Base-by-base conservation (phyloP, 345 rosid genomes). In the Hibiscus syriacus region DNA sequence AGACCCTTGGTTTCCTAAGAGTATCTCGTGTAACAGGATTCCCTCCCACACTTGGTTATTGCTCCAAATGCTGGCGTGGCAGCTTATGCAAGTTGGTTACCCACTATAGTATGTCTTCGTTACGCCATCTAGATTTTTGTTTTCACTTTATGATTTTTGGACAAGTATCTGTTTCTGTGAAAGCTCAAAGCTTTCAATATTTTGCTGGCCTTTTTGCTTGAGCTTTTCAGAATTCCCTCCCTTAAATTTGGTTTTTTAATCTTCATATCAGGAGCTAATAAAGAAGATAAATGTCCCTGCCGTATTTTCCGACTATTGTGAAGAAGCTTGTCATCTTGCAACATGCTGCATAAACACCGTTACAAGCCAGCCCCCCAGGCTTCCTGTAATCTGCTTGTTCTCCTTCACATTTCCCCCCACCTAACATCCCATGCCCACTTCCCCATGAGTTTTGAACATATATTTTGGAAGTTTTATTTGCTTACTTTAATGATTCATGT, bases 241-340 rank as follows among this genome's bases (percentile, higher is more conserved):
- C 55, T 45, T 65, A 36, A 12, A 58, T 73, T 25, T 55, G 6
- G 8, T 67, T 52, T 34, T 52, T 30, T 70, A 27, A 19, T 68
- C 65, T 12, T 16, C 53, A 25, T 56, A 65, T 70, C 82, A 90
- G 95, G 90, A 91, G 80, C 82, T 87, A 73, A 77, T 94, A 77
- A 88, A 84, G 71, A 75, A 82, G 80, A 78, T 82, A 30, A 82
- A 83, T 70, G 85, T 84, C 55, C 96, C 88, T 2, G 93, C 96
- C 0, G 77, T 94, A 48, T 89, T 91, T 76, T 73, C 96, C 29
- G 98, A 94, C 78, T 94, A 94, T 73, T 94, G 99, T 68, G 98
- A 94, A 83, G 98, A 94, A 82, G 99, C 99, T 64, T 91, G 96
- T 77, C 86, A 86, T 79, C 83, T 94, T 45, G 96, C 93, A 19